Evolutionary conservation across 1,284 basidiomycete genomes (phyloP), one percentile per base, ranked within the genome.

Genomic region (Earliella scabrosa): DNA sequence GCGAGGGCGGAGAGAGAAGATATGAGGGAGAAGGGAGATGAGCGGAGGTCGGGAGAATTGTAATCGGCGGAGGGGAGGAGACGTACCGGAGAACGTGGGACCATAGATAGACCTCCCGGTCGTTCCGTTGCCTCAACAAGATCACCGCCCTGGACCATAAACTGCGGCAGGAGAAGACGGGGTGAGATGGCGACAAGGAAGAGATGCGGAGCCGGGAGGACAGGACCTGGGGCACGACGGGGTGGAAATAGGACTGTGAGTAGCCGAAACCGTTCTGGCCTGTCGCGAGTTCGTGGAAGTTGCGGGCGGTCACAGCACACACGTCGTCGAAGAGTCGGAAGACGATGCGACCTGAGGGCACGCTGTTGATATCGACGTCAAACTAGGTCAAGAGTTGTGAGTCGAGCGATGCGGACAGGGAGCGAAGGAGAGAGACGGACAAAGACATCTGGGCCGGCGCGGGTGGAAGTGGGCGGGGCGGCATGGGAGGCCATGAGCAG

Each of bases 201-300:
- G 21, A 6, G 36, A 31, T 20, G 23, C 13, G 21, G 20, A 14
- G 14, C 32, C 8, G 41, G 3, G 43, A 14, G 0, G 20, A 10
- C 61, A 68, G 55, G 18, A 68, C 69, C 18, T 76, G 45, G 40
- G 85, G 85, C 64, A 90, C 93, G 67, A 95, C 79, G 63, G 95
- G 86, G 73, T 97, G 95, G 79, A 98, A 95, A 8, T 63, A 57
- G 4, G 86, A 88, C 9, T 85, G 84, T 52, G 72, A 61, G 69
- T 88, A 90, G 24, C 88, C 86, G 52, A 72, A 87, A 14, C 86
- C 85, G 26, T 90, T 73, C 72, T 89, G 75, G 21, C 92, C 90
- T 0, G 92, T 92, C 63, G 90, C 90, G 23, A 98, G 86, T 68
- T 95, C 91, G 52, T 95, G 88, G 78, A 98, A 98, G 79, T 99